Conservation (phyloP, 192 early-diverging fungal species). For the Entomortierella beljakovae region DNA sequence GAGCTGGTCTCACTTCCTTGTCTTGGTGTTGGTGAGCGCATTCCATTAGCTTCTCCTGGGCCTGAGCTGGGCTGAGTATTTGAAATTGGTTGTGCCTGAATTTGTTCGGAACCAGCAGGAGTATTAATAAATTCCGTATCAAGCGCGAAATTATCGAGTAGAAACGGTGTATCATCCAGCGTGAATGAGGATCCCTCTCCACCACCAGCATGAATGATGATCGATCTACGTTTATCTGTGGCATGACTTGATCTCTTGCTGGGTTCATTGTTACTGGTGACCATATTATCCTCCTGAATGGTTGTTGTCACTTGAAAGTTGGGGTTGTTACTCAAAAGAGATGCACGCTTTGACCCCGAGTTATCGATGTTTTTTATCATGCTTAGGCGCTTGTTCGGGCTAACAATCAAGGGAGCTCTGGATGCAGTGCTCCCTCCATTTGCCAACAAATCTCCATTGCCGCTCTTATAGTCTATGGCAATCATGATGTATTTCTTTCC, state of each 20-base stretch:
- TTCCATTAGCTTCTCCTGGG: neutral
- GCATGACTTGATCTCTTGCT: constrained; percentile 6
- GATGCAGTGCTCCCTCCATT: neutral
- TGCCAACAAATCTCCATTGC: neutral
- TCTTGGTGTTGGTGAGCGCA: neutral
- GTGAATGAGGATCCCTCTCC: constrained; percentile 38
- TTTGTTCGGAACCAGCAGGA: neutral
- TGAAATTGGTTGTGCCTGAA: neutral
- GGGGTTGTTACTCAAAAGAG: constrained; percentile 6
- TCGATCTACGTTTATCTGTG: constrained; percentile 14
- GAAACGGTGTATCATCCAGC: constrained; percentile 36
- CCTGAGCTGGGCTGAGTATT: neutral
- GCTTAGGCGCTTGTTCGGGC: constrained; percentile 9
- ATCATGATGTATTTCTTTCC: constrained; percentile 54
- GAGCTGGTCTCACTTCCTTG: neutral
- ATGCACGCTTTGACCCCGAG: constrained; percentile 2
- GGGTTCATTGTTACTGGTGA: neutral
- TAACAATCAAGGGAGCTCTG: neutral
- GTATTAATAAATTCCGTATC: constrained; percentile 30
- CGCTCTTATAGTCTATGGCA: constrained; percentile 43
- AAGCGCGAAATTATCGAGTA: constrained; percentile 47
- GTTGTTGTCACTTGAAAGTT: constrained; percentile 22
- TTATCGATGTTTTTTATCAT: neutral
- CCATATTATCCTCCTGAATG: neutral
- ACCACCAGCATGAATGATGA: constrained; percentile 26